Evolutionary conservation across 768 basidiomycete species (phyloP), one percentile per base, ranked within the genome.

Genomic region (Mycena leptocephala): DNA sequence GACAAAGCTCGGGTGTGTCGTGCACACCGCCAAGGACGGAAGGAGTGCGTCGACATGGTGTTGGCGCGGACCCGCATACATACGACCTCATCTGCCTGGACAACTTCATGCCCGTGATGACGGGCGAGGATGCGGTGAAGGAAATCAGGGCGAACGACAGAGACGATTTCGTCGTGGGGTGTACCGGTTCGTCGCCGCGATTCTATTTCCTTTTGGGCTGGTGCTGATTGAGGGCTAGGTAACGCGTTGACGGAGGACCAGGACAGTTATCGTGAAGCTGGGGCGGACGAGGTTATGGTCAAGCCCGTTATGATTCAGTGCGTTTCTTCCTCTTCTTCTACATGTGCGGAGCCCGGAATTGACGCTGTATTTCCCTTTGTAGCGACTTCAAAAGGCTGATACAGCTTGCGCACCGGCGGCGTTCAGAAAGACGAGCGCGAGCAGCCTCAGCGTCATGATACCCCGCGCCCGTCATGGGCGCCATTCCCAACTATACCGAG

Each of bases 51-150:
- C 35, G 86, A 87, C 39, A 75, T 85, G 70, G 73, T 86, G 11
- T 76, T 86, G n/a, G 79, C 3, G 62, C 72, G 22, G 65, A 77
- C 11, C 79, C 80, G 28, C 41, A 75, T 22, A 77, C 72, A 6
- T 87, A 82, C 76, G 86, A 86, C 69, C 74, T 87, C 22, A 78
- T 85, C 26, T 86, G 84, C 77, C 80, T 88, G 37, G 87, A 87
- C 78, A 87, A 87, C 72, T 83, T 84, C 74, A 86, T 86, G 82
- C 79, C 82, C 11, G 68, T 76, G 5, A 79, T 81, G 77, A 83
- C 84, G 13, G 87, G 87, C 20, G 83, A 85, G 39, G 82, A 87
- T 28, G 82, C 84, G 24, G 83, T 86, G 24, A 77, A 77, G 51
- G 79, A 82, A 73, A 72, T 87, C 11, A 75, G 87, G 30, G 75